Evolutionary conservation across 331 rosid genomes (phyloP).

Genomic region (Rhamnella rubrinervis): DNA sequence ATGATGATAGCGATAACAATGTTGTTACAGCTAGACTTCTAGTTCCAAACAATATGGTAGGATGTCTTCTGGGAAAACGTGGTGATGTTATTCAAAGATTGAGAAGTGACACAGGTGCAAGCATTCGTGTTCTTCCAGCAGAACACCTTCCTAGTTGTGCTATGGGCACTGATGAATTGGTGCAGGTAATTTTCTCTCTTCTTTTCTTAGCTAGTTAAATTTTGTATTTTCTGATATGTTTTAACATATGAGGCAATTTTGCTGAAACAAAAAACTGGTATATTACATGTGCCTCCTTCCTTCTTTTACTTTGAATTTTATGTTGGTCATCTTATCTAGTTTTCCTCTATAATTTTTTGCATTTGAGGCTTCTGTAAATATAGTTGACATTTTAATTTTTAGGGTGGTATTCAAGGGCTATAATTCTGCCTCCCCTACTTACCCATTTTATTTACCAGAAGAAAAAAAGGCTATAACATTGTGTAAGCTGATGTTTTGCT

Average conservation of each 20-base stretch:
- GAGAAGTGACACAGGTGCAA: constrained; percentile 36
- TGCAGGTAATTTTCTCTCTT: constrained; percentile 24
- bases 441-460: too few relatives aligned
- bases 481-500: too few relatives aligned
- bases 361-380: too few relatives aligned
- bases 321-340: too few relatives aligned
- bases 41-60: constrained; percentile 34
- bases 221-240: not conserved
- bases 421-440: too few relatives aligned
- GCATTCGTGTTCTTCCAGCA: constrained; percentile 33
- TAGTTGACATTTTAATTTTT: too few relatives aligned
- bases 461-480: too few relatives aligned
- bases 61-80: constrained; percentile 39
- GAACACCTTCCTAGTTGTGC: constrained; percentile 44
- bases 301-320: too few relatives aligned
- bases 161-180: constrained; percentile 36
- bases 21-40: constrained; percentile 28
- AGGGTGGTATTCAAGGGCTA: too few relatives aligned
- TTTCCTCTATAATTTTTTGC: too few relatives aligned
- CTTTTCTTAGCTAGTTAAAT: not conserved
- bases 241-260: not conserved
- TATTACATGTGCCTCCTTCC: too few relatives aligned
- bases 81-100: constrained; percentile 40
- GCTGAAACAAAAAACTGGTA: not conserved
- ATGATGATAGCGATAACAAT: constrained; percentile 26